A percentile compares a stretch with the other conserved stretches of the same genome.
phyloP scores from a whole-genome alignment of 371 early-diverging fungal genomes.

The Lichtheimia ornata region DNA sequence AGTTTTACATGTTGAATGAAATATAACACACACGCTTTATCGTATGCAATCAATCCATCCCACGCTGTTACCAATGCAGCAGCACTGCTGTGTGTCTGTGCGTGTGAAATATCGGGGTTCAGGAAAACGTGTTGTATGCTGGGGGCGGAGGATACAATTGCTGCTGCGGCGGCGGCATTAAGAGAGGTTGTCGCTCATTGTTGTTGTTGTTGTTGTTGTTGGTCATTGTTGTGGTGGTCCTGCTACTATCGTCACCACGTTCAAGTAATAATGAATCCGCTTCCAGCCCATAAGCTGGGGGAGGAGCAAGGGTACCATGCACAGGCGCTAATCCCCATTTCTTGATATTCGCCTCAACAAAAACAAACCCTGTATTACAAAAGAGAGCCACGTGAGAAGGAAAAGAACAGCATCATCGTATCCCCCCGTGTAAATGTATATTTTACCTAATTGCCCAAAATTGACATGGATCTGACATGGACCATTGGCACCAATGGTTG shows the following conservation, averaged over 20 bases:
- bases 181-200: too few relatives aligned
- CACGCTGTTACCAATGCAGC: neutral
- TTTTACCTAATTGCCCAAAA: conserved; percentile 51
- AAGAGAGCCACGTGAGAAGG: neutral
- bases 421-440: neutral
- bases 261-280: conserved; percentile 54
- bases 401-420: neutral
- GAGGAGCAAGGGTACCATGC: conserved; percentile 69
- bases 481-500: conserved; percentile 65
- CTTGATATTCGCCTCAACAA: conserved; percentile 82
- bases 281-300: conserved; percentile 65
- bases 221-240: too few relatives aligned
- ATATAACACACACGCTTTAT: neutral
- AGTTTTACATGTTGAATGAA: neutral
- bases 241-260: conserved; percentile 13
- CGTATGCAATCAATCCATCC: neutral
- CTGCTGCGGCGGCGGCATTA: neutral
- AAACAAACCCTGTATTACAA: conserved; percentile 50
- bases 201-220: too few relatives aligned
- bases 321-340: conserved; percentile 80
- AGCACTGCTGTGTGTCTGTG: neutral
- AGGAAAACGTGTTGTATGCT: neutral
- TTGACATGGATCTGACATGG: conserved; percentile 67
- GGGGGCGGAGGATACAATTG: neutral
- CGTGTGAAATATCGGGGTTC: conserved; percentile 2